A percentile compares a stretch with the other conserved stretches of the same genome.
phyloP scores from a whole-genome alignment of 495 filamentous ascomycete species.

The Filosporella fistucella region DNA sequence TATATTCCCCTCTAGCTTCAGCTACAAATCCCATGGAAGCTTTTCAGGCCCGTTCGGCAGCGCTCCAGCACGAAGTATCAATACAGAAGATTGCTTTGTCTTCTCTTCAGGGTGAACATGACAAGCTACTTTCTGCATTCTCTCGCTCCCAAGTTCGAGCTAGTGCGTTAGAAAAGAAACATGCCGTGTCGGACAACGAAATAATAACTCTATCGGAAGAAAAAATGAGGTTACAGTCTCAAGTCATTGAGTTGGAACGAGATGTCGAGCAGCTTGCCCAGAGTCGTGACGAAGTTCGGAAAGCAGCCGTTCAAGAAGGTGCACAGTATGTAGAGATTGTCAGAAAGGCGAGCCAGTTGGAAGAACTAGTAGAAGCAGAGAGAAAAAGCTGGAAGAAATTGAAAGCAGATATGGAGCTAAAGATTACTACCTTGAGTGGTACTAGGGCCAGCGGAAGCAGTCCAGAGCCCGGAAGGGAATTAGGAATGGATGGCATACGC shows the following conservation, averaged over 20 bases:
- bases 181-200: constrained; percentile 38
- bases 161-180: constrained; percentile 41
- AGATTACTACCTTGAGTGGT: constrained; percentile 10
- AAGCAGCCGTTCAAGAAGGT: constrained; percentile 29
- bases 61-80: constrained; percentile 45
- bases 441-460: too few relatives aligned
- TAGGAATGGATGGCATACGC: too few relatives aligned
- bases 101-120: constrained; percentile 41
- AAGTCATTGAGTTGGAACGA: constrained; percentile 33
- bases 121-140: constrained; percentile 38
- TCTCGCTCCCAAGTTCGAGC: constrained; percentile 37
- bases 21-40: constrained; percentile 23
- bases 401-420: constrained; percentile 29
- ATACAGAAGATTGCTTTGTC: constrained; percentile 41
- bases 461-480: too few relatives aligned
- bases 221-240: constrained; percentile 32
- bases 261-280: constrained; percentile 36
- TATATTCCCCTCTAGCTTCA: constrained; percentile 17
- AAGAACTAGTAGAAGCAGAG: constrained; percentile 33
- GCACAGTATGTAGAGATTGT: constrained; percentile 44
- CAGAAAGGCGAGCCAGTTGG: constrained; percentile 36
- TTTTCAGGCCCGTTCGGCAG: constrained; percentile 35
- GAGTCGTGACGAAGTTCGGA: constrained; percentile 35
- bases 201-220: constrained; percentile 42
- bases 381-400: constrained; percentile 34